These are phyloP conservation scores for Cordyceps fumosorosea DNA, from an alignment of 2,329 filamentous ascomycete species.

Conservation along the genomic window DNA sequence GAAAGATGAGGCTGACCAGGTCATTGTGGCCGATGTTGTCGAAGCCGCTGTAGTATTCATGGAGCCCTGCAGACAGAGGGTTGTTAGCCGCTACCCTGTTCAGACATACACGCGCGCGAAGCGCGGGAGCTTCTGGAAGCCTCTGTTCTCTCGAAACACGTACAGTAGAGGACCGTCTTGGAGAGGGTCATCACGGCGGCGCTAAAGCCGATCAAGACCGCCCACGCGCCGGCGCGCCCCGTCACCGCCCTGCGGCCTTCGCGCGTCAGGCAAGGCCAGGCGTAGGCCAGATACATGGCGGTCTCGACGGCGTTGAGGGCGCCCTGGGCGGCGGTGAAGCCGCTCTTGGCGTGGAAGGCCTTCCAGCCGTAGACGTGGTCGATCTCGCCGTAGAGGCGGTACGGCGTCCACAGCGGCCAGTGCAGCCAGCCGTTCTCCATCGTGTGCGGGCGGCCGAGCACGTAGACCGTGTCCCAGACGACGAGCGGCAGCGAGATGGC, in stretches of 20 bases:
- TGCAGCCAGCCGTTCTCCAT: slow-evolving; percentile 74
- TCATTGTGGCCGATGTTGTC: slow-evolving; percentile 53
- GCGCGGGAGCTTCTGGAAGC: background rate
- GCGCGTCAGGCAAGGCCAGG: slow-evolving; percentile 27
- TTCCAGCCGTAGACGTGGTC: slow-evolving; percentile 79
- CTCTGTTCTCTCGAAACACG: slow-evolving; percentile 21
- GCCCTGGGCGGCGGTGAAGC: slow-evolving; percentile 73
- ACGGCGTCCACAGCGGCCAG: slow-evolving; percentile 67
- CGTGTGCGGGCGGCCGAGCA: slow-evolving; percentile 70
- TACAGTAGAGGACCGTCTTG: slow-evolving; percentile 57
- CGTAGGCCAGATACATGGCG: slow-evolving; percentile 54
- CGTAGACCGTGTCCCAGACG: slow-evolving; percentile 73
- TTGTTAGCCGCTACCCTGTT: background rate
- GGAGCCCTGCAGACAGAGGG: slow-evolving; percentile 35
- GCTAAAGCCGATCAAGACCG: slow-evolving; percentile 43
- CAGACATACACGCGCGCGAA: background rate
- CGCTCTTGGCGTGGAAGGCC: slow-evolving; percentile 58
- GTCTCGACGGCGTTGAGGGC: slow-evolving; percentile 64
- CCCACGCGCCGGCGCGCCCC: slow-evolving; percentile 38
- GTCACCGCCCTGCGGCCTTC: slow-evolving; percentile 26
- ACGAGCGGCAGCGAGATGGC: slow-evolving; percentile 70
- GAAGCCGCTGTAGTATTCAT: slow-evolving; percentile 50
- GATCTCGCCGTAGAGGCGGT: slow-evolving; percentile 71
- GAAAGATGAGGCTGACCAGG: slow-evolving; percentile 34
- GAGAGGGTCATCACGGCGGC: slow-evolving; percentile 54